phyloP scores from a whole-genome alignment of 202 grass and related monocot species.

The Schoenoplectus triqueter region DNA sequence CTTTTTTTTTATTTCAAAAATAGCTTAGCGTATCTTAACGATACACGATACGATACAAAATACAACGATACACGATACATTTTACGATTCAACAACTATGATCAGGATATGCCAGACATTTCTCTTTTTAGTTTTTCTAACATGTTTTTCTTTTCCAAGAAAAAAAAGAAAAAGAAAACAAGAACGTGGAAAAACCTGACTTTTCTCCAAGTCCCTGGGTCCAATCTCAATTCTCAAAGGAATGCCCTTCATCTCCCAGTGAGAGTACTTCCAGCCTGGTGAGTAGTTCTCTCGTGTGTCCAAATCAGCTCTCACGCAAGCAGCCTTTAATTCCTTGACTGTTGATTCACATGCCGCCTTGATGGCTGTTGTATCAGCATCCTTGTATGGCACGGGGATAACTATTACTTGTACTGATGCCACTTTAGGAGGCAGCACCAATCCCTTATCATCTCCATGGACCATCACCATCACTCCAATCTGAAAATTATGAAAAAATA shows the following conservation, averaged over 20 bases:
- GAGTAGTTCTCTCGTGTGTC: slow-evolving; percentile 93
- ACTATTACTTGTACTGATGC: slow-evolving; percentile 85
- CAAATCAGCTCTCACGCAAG: slow-evolving; percentile 62
- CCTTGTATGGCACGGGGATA: slow-evolving; percentile 88
- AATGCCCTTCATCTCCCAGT: slow-evolving; percentile 99
- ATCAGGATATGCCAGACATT: background rate
- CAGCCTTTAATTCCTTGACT: slow-evolving; percentile 53
- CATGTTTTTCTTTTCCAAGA: background rate
- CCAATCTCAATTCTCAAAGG: slow-evolving; percentile 98
- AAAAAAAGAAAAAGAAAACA: background rate
- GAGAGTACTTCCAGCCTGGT: slow-evolving; percentile 96
- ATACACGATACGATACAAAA: too few relatives aligned
- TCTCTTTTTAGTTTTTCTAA: background rate
- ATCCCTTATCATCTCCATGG: slow-evolving; percentile 95
- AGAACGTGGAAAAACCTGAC: slow-evolving; percentile 54
- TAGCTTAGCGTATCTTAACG: too few relatives aligned
- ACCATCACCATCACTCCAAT: slow-evolving; percentile 97
- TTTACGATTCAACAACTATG: too few relatives aligned
- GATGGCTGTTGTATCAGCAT: slow-evolving; percentile 84
- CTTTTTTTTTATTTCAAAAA: too few relatives aligned
- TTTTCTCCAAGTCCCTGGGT: slow-evolving; percentile 90
- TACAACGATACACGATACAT: too few relatives aligned
- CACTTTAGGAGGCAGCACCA: slow-evolving; percentile 90
- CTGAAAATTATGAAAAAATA: slow-evolving; percentile 49
- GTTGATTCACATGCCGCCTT: slow-evolving; percentile 69